Percentiles rank a stretch among this genome's conserved stretches.
Evolutionary conservation across 345 rosid species (phyloP).

Genomic region (Conringia planisiliqua): DNA sequence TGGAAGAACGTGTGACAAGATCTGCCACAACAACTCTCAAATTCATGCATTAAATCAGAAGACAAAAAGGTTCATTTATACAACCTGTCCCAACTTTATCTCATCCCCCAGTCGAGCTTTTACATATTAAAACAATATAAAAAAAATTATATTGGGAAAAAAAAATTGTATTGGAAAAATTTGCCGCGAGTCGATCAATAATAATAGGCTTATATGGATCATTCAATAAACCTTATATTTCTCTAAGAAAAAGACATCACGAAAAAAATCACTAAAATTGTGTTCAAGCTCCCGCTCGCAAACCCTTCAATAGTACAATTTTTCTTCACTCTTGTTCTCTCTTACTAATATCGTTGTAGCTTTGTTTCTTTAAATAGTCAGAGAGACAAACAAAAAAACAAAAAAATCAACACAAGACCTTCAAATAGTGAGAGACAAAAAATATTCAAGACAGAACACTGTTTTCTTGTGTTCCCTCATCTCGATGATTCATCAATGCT

Average conservation of each 20-base stretch:
- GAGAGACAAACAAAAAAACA: background rate
- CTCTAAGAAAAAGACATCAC: background rate
- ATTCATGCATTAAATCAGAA: slow-evolving; percentile 19
- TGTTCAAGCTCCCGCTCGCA: background rate
- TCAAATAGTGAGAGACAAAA: no score
- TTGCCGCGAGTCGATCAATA: no score
- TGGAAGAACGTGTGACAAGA: slow-evolving; percentile 29
- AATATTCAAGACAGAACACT: no score
- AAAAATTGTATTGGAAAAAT: no score
- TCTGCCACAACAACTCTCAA: slow-evolving; percentile 24
- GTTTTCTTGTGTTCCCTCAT: background rate
- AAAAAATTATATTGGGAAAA: no score
- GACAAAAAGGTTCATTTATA: slow-evolving; percentile 11
- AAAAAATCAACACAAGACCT: background rate
- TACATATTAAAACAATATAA: background rate
- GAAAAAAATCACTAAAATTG: background rate
- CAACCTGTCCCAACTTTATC: slow-evolving; percentile 24
- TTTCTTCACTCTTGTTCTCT: background rate
- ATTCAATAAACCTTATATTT: background rate
- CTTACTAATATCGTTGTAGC: background rate
- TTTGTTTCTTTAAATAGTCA: background rate
- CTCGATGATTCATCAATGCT: background rate
- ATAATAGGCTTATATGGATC: no score
- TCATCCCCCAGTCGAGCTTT: slow-evolving; percentile 5
- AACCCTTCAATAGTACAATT: background rate